A percentile compares a stretch with the other conserved stretches of the same genome.
These are phyloP conservation scores for Fraxinus excelsior DNA, from an alignment of 257 asterid species.

Conservation along the genomic window DNA sequence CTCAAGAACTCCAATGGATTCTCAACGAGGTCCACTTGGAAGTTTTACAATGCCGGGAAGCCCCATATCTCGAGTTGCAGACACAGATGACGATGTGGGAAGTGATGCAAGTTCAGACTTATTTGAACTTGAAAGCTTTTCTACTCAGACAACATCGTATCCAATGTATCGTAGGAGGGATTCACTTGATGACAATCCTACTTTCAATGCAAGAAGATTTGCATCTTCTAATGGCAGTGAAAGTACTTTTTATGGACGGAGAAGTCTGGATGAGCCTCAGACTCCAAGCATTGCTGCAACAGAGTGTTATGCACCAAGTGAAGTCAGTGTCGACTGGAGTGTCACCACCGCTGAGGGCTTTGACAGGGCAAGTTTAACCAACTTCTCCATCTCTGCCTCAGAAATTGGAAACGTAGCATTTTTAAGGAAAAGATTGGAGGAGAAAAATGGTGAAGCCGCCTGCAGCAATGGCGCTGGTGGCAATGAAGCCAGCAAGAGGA, in stretches of 20 bases:
- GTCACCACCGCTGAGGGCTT: slow-evolving; percentile 88
- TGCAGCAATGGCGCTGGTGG: slow-evolving; percentile 20
- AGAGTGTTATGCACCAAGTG: slow-evolving; percentile 89
- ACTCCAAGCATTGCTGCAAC: slow-evolving; percentile 72
- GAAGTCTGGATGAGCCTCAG: slow-evolving; percentile 60
- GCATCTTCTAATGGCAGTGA: slow-evolving; percentile 25
- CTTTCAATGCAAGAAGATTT: slow-evolving; percentile 44
- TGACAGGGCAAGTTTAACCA: slow-evolving; percentile 61
- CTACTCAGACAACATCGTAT: slow-evolving; percentile 61
- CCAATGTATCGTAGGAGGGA: slow-evolving; percentile 60
- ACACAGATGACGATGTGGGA: slow-evolving; percentile 55
- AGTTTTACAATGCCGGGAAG: slow-evolving; percentile 42
- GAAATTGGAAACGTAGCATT: slow-evolving; percentile 45
- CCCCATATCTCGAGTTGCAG: slow-evolving; percentile 42
- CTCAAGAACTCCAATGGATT: slow-evolving; percentile 31
- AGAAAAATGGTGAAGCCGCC: slow-evolving; percentile 11
- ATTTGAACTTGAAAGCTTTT: slow-evolving; percentile 83
- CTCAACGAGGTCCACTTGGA: not conserved
- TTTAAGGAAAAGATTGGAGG: slow-evolving; percentile 31
- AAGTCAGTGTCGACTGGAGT: slow-evolving; percentile 88
- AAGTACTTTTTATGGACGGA: slow-evolving; percentile 25
- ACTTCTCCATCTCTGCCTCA: slow-evolving; percentile 54
- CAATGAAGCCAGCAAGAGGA: slow-evolving; percentile 34
- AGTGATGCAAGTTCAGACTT: slow-evolving; percentile 92
- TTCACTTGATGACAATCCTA: slow-evolving; percentile 59